Evolutionary conservation across 306 rosid genomes (phyloP).

Genomic region (Vachellia collinsii): DNA sequence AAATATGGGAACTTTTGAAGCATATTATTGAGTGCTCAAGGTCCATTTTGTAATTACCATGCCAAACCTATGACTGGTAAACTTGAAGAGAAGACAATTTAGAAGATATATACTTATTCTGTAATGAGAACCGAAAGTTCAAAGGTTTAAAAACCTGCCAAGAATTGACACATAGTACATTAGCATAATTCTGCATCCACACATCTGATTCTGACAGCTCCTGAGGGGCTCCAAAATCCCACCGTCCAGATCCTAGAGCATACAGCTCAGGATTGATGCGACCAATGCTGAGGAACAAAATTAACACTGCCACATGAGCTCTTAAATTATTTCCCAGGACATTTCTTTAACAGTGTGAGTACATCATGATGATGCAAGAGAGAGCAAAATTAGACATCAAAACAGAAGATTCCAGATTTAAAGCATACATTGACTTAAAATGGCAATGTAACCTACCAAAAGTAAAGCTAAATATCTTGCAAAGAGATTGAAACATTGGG

Average conservation of each 20-base stretch:
- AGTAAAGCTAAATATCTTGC: neutral
- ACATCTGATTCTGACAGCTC: conserved; percentile 53
- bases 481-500: neutral
- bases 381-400: conserved; percentile 29
- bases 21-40: conserved; percentile 8
- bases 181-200: conserved; percentile 83
- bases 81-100: conserved; percentile 25
- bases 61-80: conserved; percentile 9
- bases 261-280: conserved; percentile 75
- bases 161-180: conserved; percentile 79
- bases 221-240: conserved; percentile 51
- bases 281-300: conserved; percentile 81
- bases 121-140: conserved; percentile 29
- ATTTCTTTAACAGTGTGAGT: conserved; percentile 16
- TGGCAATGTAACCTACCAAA: neutral
- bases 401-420: conserved; percentile 35
- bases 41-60: conserved; percentile 29
- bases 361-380: conserved; percentile 20
- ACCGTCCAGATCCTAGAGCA: conserved; percentile 72
- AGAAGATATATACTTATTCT: neutral
- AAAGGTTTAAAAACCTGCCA: conserved; percentile 74
- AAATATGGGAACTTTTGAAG: conserved; percentile 24
- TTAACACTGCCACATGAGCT: conserved; percentile 26
- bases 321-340: conserved; percentile 34
- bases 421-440: neutral